Percentiles rank a stretch among this genome's conserved stretches.
phyloP scores from a whole-genome alignment of 2,329 filamentous ascomycete species.

The Hypoxylon sp. region DNA sequence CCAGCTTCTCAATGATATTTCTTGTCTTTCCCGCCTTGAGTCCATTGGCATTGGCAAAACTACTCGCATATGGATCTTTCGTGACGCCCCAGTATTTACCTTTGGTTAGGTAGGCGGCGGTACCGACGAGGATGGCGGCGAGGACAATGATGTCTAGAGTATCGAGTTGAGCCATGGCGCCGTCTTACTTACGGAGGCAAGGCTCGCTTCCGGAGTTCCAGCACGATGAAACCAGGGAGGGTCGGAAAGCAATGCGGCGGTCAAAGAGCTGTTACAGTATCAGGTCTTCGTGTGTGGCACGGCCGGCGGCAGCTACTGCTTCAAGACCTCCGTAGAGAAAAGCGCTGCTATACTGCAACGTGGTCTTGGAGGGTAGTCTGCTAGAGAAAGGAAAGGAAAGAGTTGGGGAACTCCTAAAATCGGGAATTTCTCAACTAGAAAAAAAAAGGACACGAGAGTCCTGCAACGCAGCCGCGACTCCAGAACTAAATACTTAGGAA shows the following conservation, averaged over 20 bases:
- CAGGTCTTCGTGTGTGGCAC: conserved; percentile 11
- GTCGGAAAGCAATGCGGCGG: conserved; percentile 8
- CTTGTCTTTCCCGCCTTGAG: conserved; percentile 84
- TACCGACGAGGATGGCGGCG: conserved; percentile 82
- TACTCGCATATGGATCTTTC: conserved; percentile 87
- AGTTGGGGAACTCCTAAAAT: conserved; percentile 36
- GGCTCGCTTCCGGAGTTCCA: conserved; percentile 11
- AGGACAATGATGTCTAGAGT: conserved; percentile 95
- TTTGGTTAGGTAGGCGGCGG: conserved; percentile 96
- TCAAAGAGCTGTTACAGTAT: conserved; percentile 9
- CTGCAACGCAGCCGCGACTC: conserved; percentile 18
- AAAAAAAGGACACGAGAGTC: conserved; percentile 18
- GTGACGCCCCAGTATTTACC: conserved; percentile 90
- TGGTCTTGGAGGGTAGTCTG: conserved; percentile 24
- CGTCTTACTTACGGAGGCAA: conserved; percentile 21
- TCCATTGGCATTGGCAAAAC: conserved; percentile 73
- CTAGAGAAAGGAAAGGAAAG: conserved; percentile 19
- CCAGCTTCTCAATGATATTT: conserved; percentile 95
- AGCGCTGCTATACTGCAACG: conserved; percentile 32
- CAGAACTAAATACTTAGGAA: conserved; percentile 17
- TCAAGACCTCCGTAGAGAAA: conserved; percentile 9
- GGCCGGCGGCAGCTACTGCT: conserved; percentile 10
- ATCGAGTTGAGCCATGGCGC: conserved; percentile 91
- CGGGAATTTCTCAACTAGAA: conserved; percentile 19
- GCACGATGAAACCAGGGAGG: not conserved